A percentile compares a stretch with the other conserved stretches of the same genome.
phyloP scores from a whole-genome alignment of 352 stramenopile genomes.

The Globisporangium splendens region DNA sequence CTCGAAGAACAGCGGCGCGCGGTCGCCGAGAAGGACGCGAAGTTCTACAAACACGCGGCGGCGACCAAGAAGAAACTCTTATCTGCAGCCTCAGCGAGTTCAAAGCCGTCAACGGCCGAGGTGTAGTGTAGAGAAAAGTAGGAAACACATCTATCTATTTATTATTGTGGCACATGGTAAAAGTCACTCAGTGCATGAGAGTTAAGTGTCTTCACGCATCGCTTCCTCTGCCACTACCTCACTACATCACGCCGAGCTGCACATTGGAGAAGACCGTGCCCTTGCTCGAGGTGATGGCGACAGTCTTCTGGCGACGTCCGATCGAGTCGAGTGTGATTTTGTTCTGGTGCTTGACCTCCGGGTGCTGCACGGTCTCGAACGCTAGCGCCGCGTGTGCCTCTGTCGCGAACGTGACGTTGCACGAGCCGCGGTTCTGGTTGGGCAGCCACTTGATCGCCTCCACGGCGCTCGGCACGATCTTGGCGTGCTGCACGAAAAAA shows the following conservation, averaged over 20 bases:
- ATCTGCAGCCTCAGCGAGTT: conserved; percentile 7
- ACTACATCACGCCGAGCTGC: conserved; percentile 36
- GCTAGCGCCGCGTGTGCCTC: conserved; percentile 60
- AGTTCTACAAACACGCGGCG: conserved; percentile 74
- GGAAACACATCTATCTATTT: conserved; percentile 14
- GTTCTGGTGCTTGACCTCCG: conserved; percentile 28
- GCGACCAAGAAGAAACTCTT: conserved; percentile 70
- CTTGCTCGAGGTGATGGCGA: conserved; percentile 50
- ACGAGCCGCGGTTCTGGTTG: conserved; percentile 65
- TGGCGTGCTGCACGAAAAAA: conserved; percentile 59
- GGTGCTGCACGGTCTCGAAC: conserved; percentile 46
- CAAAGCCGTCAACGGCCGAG: conserved; percentile 28
- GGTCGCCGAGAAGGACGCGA: conserved; percentile 65
- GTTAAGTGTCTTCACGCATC: not conserved
- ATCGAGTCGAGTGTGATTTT: conserved; percentile 53
- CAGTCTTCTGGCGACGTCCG: conserved; percentile 63
- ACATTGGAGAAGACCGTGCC: conserved; percentile 74
- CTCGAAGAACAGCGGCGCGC: conserved; percentile 67
- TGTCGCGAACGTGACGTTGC: conserved; percentile 64
- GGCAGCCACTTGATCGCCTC: conserved; percentile 64
- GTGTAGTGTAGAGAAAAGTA: conserved; percentile 15
- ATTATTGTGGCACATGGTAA: conserved; percentile 11
- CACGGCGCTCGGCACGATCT: conserved; percentile 61
- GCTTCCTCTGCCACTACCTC: no score
- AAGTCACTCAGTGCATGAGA: not conserved